Evolutionary conservation across 108 stramenopile species (phyloP).

Genomic region (Conticribra weissflogii): DNA sequence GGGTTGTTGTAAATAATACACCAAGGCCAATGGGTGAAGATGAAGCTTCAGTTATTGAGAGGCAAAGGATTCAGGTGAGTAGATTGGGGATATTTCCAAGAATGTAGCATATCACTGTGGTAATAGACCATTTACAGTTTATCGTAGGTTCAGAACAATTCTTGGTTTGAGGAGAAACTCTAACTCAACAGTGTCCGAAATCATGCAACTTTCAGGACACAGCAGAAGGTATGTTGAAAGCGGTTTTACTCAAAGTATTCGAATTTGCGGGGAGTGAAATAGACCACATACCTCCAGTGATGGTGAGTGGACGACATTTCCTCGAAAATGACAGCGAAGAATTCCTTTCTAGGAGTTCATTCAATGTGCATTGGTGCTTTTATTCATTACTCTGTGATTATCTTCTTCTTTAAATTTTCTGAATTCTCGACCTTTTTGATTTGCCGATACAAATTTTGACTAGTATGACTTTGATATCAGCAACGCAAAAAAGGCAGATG

Average conservation of each 20-base stretch:
- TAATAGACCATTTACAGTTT: neutral
- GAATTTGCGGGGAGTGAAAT: slow-evolving; percentile 74
- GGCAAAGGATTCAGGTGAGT: slow-evolving; percentile 81
- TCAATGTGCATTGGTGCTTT: too few relatives aligned
- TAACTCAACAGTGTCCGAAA: neutral
- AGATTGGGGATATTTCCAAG: too few relatives aligned
- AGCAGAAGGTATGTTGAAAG: slow-evolving; percentile 83
- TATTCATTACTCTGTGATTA: too few relatives aligned
- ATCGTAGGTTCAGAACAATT: neutral
- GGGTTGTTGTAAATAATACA: slow-evolving; percentile 88
- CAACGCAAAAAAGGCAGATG: slow-evolving; percentile 76
- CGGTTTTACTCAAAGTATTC: slow-evolving; percentile 69
- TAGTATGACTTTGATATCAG: slow-evolving; percentile 84
- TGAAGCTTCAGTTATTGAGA: slow-evolving; percentile 78
- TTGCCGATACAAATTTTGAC: slow-evolving; percentile 33
- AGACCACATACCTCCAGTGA: slow-evolving; percentile 74
- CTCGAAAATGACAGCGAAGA: too few relatives aligned
- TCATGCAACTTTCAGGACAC: too few relatives aligned
- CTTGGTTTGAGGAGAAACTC: neutral
- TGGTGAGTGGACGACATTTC: too few relatives aligned
- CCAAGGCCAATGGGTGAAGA: slow-evolving; percentile 82
- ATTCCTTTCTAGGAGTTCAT: too few relatives aligned
- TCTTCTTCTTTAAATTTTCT: neutral
- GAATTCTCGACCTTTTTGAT: neutral
- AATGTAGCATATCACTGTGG: too few relatives aligned